Base-by-base conservation (phyloP, 345 rosid species). In the Lenwebbia sp. region DNA sequence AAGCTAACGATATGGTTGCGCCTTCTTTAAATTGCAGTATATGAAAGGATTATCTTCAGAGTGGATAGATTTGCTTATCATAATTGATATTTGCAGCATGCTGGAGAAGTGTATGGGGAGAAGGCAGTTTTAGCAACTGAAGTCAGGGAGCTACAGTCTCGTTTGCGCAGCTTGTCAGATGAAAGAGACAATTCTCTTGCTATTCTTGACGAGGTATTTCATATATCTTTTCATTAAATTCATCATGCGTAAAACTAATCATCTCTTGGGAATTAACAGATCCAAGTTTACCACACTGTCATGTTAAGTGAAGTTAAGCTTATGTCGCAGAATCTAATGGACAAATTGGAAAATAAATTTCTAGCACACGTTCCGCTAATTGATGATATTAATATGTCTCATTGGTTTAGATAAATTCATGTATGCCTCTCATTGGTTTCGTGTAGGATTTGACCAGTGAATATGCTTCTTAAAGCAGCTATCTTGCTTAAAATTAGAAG, bases 71-170 rank as follows among this genome's bases (percentile, higher is more conserved):
- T 83, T 14, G 41, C 49, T 83, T 30, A 83, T 62, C 52, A 84
- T 52, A 82, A 15, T 37, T 55, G 54, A 28, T 23, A 81, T 91
- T 86, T 84, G 86, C 91, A 98, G 99, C 94, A 90, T 88, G 93
- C 96, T 33, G 99, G 99, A 84, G 99, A 98, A 93, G 92, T 96
- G 23, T 92, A 95, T 88, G 99, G 99, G 26, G 99, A 98, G 93
- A 96, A 90, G 90, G 92, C 99, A 76, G 94, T 98, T 86, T 88
- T 98, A 86, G 91, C 93, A 33, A 94, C 99, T 85, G 99, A 98
- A 91, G 92, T 90, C 44, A 92, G 89, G 88, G 99, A 96, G 91
- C 93, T 98, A 91, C 95, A 93, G 87, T 94, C 88, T 81, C 98
- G 97, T 44, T 86, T 98, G 83, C 88, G 92, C 70, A 86, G 82